These are phyloP conservation scores for Aspergillus caelatus DNA, from an alignment of 2,329 filamentous ascomycete species.

Conservation along the genomic window DNA sequence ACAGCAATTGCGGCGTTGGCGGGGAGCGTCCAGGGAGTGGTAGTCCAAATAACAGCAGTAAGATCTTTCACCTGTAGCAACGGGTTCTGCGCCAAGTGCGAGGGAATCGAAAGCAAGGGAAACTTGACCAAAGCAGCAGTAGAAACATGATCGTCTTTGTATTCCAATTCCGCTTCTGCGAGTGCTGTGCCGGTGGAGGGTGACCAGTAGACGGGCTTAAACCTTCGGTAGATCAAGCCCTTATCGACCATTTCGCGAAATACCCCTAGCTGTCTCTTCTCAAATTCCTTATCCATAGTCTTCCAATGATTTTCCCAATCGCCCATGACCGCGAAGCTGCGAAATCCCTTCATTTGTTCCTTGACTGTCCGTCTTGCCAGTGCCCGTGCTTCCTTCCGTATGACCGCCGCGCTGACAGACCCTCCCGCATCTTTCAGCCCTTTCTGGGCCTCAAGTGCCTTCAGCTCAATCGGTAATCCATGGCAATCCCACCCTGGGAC, in stretches of 20 bases:
- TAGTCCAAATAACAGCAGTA: conserved; percentile 95
- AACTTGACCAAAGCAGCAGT: conserved; percentile 73
- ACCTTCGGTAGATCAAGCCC: conserved; percentile 62
- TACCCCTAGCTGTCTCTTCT: conserved; percentile 61
- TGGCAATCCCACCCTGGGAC: conserved; percentile 98
- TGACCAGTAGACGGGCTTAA: conserved; percentile 68
- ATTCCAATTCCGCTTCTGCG: conserved; percentile 67
- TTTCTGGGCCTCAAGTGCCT: conserved; percentile 71
- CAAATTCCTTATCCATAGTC: conserved; percentile 65
- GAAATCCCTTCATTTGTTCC: conserved; percentile 62
- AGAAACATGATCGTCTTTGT: conserved; percentile 63
- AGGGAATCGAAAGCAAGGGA: conserved; percentile 59
- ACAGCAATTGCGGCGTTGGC: conserved; percentile 90
- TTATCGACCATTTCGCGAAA: conserved; percentile 66
- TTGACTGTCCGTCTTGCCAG: conserved; percentile 60
- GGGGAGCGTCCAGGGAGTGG: conserved; percentile 94
- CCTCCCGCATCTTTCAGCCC: conserved; percentile 31
- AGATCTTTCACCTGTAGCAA: conserved; percentile 55
- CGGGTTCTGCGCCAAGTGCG: conserved; percentile 45
- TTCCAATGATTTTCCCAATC: conserved; percentile 66
- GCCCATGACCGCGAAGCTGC: conserved; percentile 64
- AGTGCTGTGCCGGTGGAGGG: conserved; percentile 66
- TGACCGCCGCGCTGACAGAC: conserved; percentile 46
- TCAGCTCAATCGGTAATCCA: conserved; percentile 94
- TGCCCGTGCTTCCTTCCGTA: conserved; percentile 58